These are phyloP conservation scores for Debaryomyces fabryi DNA, from an alignment of 1,139 yeast species.

Conservation along the genomic window DNA sequence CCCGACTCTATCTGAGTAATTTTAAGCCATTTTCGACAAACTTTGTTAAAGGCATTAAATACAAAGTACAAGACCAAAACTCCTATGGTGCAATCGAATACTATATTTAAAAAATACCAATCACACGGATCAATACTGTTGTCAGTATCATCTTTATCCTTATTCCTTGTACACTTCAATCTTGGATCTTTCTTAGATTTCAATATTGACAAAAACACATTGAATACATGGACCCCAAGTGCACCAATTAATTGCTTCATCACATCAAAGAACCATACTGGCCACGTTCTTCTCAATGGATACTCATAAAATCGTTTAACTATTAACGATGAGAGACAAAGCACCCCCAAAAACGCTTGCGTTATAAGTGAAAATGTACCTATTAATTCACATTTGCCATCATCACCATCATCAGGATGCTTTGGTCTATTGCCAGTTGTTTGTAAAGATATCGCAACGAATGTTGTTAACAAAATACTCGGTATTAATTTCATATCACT, in stretches of 20 bases:
- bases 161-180: conserved; percentile 15
- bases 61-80: conserved; percentile 75
- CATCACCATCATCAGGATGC: conserved; percentile 11
- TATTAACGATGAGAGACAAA: conserved; percentile 74
- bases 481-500: conserved; percentile 2
- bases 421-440: neutral
- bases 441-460: conserved; percentile 4
- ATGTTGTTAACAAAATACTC: conserved; percentile 2
- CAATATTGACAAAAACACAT: conserved; percentile 69
- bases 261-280: conserved; percentile 88
- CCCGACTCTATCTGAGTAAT: conserved; percentile 73
- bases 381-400: conserved; percentile 59
- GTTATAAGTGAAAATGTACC: conserved; percentile 73
- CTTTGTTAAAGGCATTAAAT: conserved; percentile 47
- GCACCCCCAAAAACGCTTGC: conserved; percentile 68
- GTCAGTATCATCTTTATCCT: conserved; percentile 8
- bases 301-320: conserved; percentile 76
- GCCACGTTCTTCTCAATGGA: conserved; percentile 82
- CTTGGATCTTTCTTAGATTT: conserved; percentile 28
- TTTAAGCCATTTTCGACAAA: conserved; percentile 34
- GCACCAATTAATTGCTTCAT: conserved; percentile 90
- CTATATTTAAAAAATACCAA: conserved; percentile 88
- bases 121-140: conserved; percentile 62
- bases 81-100: conserved; percentile 94
- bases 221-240: conserved; percentile 76